Evolutionary conservation across 2,329 filamentous ascomycete species (phyloP).

Genomic region (Clonostachys chloroleuca): DNA sequence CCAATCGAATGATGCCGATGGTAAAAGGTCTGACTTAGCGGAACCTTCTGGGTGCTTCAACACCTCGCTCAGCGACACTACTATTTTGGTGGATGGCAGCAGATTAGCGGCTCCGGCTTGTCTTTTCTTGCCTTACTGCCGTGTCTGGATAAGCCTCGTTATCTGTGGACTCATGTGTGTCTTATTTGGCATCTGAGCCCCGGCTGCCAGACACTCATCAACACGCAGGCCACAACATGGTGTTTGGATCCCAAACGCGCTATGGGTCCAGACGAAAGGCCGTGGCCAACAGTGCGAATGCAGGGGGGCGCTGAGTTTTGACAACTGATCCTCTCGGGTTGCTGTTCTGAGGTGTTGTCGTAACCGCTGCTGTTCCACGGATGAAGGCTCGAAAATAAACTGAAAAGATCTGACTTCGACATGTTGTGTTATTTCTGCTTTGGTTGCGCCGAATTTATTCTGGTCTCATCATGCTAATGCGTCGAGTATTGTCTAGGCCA

Average conservation of each 20-base stretch:
- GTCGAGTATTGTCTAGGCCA: background rate
- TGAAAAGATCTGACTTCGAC: slow-evolving; percentile 69
- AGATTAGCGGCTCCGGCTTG: slow-evolving; percentile 1
- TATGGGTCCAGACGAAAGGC: slow-evolving; percentile 55
- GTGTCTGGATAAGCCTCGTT: background rate
- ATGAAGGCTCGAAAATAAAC: slow-evolving; percentile 50
- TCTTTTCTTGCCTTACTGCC: background rate
- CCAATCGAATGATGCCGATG: slow-evolving; percentile 47
- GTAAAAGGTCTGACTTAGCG: slow-evolving; percentile 62
- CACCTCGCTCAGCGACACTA: background rate
- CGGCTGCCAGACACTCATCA: too few relatives aligned
- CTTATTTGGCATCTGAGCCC: slow-evolving; percentile 1
- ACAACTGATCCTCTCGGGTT: background rate
- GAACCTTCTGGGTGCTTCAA: slow-evolving; percentile 31
- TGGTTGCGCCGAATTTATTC: background rate
- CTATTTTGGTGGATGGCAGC: background rate
- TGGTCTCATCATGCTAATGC: background rate
- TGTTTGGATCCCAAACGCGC: slow-evolving; percentile 32
- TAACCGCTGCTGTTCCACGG: slow-evolving; percentile 45
- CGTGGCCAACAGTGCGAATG: slow-evolving; percentile 40
- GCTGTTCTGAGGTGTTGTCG: slow-evolving; percentile 8
- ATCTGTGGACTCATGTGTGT: background rate
- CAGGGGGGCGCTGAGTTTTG: background rate
- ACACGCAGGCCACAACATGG: slow-evolving; percentile 40
- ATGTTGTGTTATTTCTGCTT: slow-evolving; percentile 1